phyloP scores from a whole-genome alignment of 78 protist species.

The Dictyostelium firmibasis region DNA sequence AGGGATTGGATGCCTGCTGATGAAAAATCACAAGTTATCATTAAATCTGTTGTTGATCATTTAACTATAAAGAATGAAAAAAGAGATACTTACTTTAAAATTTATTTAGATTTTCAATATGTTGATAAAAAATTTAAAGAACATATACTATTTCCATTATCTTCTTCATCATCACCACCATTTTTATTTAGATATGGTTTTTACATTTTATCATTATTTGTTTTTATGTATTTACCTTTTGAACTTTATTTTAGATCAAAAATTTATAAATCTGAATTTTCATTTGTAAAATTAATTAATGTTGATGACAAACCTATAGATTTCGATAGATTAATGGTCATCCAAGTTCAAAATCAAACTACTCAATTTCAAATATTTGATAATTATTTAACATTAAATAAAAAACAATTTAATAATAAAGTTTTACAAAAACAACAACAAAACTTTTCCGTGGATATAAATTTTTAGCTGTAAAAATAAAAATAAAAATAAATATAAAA shows the following conservation, averaged over 20 bases:
- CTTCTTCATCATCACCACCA: neutral
- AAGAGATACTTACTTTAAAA: neutral
- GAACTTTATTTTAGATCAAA: conserved; percentile 5
- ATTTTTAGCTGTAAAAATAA: no score
- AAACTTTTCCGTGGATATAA: neutral
- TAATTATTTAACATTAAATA: neutral
- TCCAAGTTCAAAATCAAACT: neutral
- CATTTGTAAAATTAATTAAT: neutral
- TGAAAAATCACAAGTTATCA: neutral
- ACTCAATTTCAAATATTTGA: neutral
- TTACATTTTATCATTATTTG: neutral
- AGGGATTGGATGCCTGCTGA: neutral
- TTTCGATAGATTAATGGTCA: neutral
- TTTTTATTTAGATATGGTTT: neutral
- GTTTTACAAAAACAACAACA: neutral
- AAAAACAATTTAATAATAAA: neutral
- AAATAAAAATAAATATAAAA: no score
- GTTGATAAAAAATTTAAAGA: neutral
- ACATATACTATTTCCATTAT: neutral
- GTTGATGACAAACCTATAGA: neutral
- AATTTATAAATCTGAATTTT: neutral
- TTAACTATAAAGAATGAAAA: neutral
- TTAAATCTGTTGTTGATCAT: neutral
- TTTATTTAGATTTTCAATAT: neutral
- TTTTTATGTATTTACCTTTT: neutral